Conservation (phyloP, 108 stramenopile species). For the Poteriospumella lacustris region DNA sequence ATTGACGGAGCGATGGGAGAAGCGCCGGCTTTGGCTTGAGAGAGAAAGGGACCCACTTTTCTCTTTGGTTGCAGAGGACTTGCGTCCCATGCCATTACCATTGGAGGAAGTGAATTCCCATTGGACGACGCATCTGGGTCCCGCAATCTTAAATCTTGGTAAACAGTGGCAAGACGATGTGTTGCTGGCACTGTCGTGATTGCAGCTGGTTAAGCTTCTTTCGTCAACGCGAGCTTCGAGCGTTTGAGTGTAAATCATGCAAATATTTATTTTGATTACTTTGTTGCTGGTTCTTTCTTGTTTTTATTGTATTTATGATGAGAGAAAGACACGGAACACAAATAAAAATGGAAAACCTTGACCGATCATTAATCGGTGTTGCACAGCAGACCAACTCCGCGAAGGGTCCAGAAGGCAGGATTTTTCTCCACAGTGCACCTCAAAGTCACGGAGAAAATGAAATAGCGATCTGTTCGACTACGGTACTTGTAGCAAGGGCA, state of each 20-base stretch:
- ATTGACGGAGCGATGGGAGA: too few relatives aligned
- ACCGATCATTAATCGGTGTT: conserved; percentile 48
- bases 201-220: background rate
- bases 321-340: background rate
- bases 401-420: conserved; percentile 68
- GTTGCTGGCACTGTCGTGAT: background rate
- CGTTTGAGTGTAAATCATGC: background rate
- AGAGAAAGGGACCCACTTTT: too few relatives aligned
- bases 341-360: background rate
- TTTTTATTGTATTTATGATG: background rate
- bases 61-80: too few relatives aligned
- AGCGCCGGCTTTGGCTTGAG: too few relatives aligned
- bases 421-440: conserved; percentile 57
- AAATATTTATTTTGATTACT: background rate
- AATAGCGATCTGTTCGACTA: conserved; percentile 65
- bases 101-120: too few relatives aligned
- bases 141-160: too few relatives aligned
- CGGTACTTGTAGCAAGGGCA: conserved; percentile 80
- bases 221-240: background rate
- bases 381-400: conserved; percentile 67
- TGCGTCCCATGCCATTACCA: too few relatives aligned
- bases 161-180: too few relatives aligned
- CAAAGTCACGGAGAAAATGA: conserved; percentile 68
- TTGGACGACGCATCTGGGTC: too few relatives aligned
- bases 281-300: background rate